Conservation (phyloP, 495 filamentous ascomycete species). For the Chaetomidium leptoderma region DNA sequence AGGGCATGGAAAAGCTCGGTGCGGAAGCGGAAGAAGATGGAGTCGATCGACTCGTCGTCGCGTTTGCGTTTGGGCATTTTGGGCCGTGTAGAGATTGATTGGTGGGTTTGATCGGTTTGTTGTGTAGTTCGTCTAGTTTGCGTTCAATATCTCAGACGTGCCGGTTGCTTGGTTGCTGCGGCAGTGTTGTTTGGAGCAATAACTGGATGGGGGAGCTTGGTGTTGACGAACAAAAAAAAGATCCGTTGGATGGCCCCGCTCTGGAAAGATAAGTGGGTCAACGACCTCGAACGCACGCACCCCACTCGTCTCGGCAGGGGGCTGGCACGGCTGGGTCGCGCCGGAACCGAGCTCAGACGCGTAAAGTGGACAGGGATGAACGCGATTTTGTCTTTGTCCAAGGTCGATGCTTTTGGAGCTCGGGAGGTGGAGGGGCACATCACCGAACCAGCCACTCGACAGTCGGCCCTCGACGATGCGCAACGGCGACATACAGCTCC, state of each 20-base stretch:
- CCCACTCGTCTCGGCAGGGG: background rate
- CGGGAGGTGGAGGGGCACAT: constrained; percentile 9
- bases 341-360: constrained; percentile 8
- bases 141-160: too few species aligned
- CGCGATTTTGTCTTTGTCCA: constrained; percentile 9
- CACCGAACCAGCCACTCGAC: constrained; percentile 12
- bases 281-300: background rate
- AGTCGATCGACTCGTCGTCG: constrained; percentile 38
- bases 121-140: constrained; percentile 21
- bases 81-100: background rate
- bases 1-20: constrained; percentile 62
- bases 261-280: constrained; percentile 12
- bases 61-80: constrained; percentile 49
- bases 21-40: constrained; percentile 55
- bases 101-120: background rate
- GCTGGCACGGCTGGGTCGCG: background rate
- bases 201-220: background rate
- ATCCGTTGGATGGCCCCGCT: background rate
- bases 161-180: too few species aligned
- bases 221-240: background rate
- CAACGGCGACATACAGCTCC: background rate
- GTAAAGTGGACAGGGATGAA: constrained; percentile 20
- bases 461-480: background rate
- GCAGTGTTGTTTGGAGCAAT: too few species aligned
- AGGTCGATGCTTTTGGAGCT: background rate